These are phyloP conservation scores for Dactylella cylindrospora DNA, from an alignment of 2,329 filamentous ascomycete genomes.

Conservation along the genomic window DNA sequence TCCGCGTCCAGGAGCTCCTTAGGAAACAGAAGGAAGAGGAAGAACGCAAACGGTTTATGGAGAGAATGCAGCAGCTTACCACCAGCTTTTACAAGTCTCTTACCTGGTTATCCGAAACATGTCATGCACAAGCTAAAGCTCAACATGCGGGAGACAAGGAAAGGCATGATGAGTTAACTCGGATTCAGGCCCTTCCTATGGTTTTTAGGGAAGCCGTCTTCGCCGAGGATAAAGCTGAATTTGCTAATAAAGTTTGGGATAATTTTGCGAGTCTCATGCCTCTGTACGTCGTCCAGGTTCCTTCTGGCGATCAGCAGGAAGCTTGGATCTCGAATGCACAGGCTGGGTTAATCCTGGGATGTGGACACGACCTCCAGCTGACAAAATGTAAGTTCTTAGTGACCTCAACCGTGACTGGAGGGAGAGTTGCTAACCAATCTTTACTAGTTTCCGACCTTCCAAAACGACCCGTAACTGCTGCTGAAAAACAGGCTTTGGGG, in stretches of 20 bases:
- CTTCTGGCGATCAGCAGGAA: constrained; percentile 20
- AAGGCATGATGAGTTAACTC: constrained; percentile 23
- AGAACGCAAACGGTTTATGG: constrained; percentile 6
- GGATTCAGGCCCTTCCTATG: constrained; percentile 22
- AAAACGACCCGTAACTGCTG: constrained; percentile 8
- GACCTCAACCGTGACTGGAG: not conserved
- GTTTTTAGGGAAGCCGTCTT: constrained; percentile 21
- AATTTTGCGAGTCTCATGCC: constrained; percentile 21
- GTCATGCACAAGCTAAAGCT: constrained; percentile 6
- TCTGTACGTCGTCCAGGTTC: constrained; percentile 19
- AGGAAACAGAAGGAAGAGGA: constrained; percentile 28
- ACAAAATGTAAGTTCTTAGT: constrained; percentile 18
- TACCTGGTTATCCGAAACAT: not conserved
- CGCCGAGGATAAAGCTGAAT: constrained; percentile 19
- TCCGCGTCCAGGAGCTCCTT: constrained; percentile 5
- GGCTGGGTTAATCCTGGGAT: constrained; percentile 31
- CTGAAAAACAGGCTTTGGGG: constrained; percentile 22
- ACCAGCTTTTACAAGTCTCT: constrained; percentile 2
- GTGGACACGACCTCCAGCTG: constrained; percentile 34
- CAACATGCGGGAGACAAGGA: constrained; percentile 4
- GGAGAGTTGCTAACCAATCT: constrained; percentile 6
- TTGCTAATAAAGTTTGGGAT: constrained; percentile 19
- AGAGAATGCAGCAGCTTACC: constrained; percentile 14
- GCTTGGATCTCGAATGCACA: constrained; percentile 35
- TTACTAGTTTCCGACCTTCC: constrained; percentile 7